Percentiles rank a stretch among this genome's conserved stretches.
Conservation (phyloP, 345 rosid species). For the Rhodamnia rubescens region DNA sequence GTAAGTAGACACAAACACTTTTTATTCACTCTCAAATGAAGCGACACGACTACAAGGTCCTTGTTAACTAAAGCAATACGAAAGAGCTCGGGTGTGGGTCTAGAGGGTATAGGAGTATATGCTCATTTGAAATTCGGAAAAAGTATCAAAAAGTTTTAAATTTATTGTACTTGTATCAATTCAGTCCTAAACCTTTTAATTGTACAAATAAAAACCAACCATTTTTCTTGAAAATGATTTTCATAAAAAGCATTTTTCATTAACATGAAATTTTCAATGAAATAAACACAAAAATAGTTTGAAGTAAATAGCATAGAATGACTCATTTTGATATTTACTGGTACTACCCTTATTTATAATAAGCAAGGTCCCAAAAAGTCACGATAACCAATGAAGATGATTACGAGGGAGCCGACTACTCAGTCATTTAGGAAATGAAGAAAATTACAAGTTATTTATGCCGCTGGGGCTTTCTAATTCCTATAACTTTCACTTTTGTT, state of each 20-base stretch:
- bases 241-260: neutral
- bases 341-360: neutral
- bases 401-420: neutral
- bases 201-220: neutral
- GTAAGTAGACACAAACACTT: too few relatives aligned
- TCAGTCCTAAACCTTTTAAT: too few relatives aligned
- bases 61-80: too few relatives aligned
- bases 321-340: neutral
- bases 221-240: neutral
- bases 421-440: neutral
- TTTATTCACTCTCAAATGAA: too few relatives aligned
- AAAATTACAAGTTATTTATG: neutral
- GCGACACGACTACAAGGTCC: too few relatives aligned
- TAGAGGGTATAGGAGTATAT: too few relatives aligned
- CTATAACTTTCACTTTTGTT: neutral
- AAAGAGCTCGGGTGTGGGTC: too few relatives aligned
- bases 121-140: too few relatives aligned
- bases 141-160: too few relatives aligned
- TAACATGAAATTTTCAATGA: neutral
- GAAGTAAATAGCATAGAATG: neutral
- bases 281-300: neutral
- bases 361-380: neutral
- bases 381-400: neutral
- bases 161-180: too few relatives aligned
- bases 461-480: neutral